Conservation (phyloP, 1,284 basidiomycete genomes). For the Leccinum fallax region DNA sequence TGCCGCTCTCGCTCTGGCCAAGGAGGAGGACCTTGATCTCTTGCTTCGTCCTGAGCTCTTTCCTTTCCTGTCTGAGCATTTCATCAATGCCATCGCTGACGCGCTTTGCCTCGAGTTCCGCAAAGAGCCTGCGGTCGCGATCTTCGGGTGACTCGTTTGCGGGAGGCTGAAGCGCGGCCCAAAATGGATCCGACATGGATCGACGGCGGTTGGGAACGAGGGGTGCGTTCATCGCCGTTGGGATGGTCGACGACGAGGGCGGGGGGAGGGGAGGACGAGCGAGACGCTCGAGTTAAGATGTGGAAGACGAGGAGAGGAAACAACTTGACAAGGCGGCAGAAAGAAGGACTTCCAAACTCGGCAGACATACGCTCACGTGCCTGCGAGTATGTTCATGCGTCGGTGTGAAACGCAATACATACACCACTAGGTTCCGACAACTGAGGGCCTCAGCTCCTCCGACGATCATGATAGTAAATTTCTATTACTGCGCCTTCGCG, state of each 20-base stretch:
- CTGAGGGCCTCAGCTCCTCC: not conserved
- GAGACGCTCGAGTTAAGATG: slow-evolving; percentile 25
- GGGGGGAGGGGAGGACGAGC: slow-evolving; percentile 8
- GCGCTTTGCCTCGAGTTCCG: slow-evolving; percentile 69
- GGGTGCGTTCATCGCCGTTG: slow-evolving; percentile 25
- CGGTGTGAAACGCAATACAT: not conserved
- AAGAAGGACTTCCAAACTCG: slow-evolving; percentile 33
- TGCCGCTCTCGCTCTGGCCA: slow-evolving; percentile 81
- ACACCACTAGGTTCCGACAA: not conserved
- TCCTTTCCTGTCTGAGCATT: slow-evolving; percentile 65
- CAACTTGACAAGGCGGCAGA: slow-evolving; percentile 10
- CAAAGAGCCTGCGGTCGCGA: slow-evolving; percentile 59
- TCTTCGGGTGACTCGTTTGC: slow-evolving; percentile 66
- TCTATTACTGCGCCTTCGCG: not conserved
- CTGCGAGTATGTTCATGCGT: not conserved
- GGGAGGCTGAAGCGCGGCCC: slow-evolving; percentile 65
- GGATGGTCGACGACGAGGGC: slow-evolving; percentile 2
- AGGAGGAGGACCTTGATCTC: slow-evolving; percentile 76
- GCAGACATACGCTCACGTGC: slow-evolving; percentile 24
- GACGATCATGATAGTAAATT: not conserved
- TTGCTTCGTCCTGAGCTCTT: slow-evolving; percentile 56
- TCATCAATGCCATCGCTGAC: slow-evolving; percentile 78
- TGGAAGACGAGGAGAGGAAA: slow-evolving; percentile 19
- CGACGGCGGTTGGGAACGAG: slow-evolving; percentile 45
- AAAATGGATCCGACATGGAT: slow-evolving; percentile 68